Evolutionary conservation across 768 basidiomycete genomes (phyloP).

Genomic region (Tulasnella sp.): DNA sequence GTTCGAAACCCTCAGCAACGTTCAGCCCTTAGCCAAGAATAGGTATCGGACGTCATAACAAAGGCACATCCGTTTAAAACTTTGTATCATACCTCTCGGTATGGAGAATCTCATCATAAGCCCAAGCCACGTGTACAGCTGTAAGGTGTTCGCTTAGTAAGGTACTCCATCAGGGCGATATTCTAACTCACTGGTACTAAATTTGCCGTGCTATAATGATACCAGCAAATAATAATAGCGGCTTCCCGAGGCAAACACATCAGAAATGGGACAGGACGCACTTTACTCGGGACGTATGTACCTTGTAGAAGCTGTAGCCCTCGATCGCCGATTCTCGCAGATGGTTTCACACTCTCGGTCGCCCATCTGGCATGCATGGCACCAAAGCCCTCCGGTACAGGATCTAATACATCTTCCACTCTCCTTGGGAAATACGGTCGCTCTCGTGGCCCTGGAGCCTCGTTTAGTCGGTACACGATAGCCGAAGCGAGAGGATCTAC

Average conservation of each 20-base stretch:
- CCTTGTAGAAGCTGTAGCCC: conserved; percentile 13
- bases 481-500: background rate
- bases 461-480: background rate
- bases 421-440: background rate
- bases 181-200: background rate
- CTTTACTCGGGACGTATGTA: background rate
- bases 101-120: background rate
- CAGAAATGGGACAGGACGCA: background rate
- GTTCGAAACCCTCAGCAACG: background rate
- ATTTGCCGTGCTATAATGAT: background rate
- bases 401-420: conserved; percentile 6
- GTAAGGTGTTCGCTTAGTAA: background rate
- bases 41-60: background rate
- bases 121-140: background rate
- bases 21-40: background rate
- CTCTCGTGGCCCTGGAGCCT: background rate
- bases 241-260: background rate
- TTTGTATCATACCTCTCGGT: background rate
- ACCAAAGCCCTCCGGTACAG: background rate
- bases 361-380: background rate
- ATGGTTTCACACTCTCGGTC: background rate
- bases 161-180: background rate
- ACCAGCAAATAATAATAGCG: background rate
- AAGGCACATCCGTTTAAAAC: background rate
- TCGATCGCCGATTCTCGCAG: background rate